Conservation (phyloP, 202 grass and related monocot species). For the Elaeis oleifera region DNA sequence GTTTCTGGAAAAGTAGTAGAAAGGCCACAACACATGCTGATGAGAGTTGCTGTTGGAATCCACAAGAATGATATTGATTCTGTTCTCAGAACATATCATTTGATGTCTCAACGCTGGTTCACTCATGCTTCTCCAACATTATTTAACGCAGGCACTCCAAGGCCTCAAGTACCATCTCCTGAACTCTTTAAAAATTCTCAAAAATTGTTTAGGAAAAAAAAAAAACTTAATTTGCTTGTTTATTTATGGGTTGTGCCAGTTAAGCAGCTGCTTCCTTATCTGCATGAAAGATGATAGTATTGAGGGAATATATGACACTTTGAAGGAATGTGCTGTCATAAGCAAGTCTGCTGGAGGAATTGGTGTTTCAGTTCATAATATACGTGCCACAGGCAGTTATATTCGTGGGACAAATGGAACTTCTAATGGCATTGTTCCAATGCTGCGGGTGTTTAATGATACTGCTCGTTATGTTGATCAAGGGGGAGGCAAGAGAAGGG, state of each 20-base stretch:
- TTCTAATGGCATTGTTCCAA: conserved; percentile 92
- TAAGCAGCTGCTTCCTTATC: conserved; percentile 93
- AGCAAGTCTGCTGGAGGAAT: conserved; percentile 95
- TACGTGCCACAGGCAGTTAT: conserved; percentile 78
- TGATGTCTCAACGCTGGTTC: conserved; percentile 97
- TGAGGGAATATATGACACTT: conserved; percentile 93
- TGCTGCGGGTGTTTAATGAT: conserved; percentile 91
- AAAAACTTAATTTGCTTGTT: neutral
- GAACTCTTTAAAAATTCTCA: no score
- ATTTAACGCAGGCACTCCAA: conserved; percentile 85
- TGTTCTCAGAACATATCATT: conserved; percentile 70
- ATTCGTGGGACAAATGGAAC: conserved; percentile 89
- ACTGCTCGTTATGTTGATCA: conserved; percentile 99
- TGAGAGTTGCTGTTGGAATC: conserved; percentile 94
- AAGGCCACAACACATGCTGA: conserved; percentile 91
- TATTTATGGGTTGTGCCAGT: conserved; percentile 33
- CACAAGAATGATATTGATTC: conserved; percentile 90
- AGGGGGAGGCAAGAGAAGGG: conserved; percentile 92
- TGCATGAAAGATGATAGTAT: conserved; percentile 99
- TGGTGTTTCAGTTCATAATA: conserved; percentile 82
- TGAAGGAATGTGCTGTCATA: conserved; percentile 89
- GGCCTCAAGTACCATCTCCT: conserved; percentile 45
- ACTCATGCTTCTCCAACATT: conserved; percentile 91
- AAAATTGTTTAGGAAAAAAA: neutral
- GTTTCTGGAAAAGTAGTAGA: conserved; percentile 55